Evolutionary conservation across 2,329 filamentous ascomycete genomes (phyloP), one percentile per base, ranked within the genome.

Genomic region (Penicillium crustosum): DNA sequence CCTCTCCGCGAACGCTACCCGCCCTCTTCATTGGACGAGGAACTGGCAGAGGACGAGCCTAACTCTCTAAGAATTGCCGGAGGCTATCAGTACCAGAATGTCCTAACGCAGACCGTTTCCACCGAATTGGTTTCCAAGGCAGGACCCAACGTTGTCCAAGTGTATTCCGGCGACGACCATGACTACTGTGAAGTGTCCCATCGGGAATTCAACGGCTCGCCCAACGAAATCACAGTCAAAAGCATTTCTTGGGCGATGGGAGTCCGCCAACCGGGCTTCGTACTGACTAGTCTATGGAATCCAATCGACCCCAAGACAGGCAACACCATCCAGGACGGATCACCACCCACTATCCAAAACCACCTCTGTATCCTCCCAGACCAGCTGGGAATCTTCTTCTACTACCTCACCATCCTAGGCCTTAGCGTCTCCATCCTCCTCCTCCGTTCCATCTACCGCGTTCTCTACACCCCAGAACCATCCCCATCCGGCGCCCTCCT

Each of bases 51-150:
- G 3, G 90, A 95, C 67, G 81, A 90, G 47, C 83, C 85, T 55
- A 95, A 94, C 64, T 87, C 93, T 25, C 90, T 99, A 58, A 83
- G 83, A 2, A 86, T 99, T 17, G 79, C 84, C 10, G 82, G 81
- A 17, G 94, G 94, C 15, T 97, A 97, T 70, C 94, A 99, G 73
- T 99, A 99, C 70, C 93, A 97, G 73, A 99, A 97, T 67, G 93
- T 97, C 3, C 84, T 99, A 27, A 89, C 84, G 50, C 85, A 88
- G 49, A 82, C 85, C 2, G 86, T 97, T 64, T 94, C 93, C 0
- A 82, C 86, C 45, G 86, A 87, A 51, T 79, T 99, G 38, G 79
- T 96, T 42, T 83, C 88, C 59, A 90, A 87, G 62, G 81, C 96
- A 35, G 92, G 91, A 0, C 69, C 75, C 35, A 90, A 94, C 61